Percentiles rank a stretch among this genome's conserved stretches.
Evolutionary conservation across 2,329 filamentous ascomycete species (phyloP).

Genomic region (Calonectria leucothoes): DNA sequence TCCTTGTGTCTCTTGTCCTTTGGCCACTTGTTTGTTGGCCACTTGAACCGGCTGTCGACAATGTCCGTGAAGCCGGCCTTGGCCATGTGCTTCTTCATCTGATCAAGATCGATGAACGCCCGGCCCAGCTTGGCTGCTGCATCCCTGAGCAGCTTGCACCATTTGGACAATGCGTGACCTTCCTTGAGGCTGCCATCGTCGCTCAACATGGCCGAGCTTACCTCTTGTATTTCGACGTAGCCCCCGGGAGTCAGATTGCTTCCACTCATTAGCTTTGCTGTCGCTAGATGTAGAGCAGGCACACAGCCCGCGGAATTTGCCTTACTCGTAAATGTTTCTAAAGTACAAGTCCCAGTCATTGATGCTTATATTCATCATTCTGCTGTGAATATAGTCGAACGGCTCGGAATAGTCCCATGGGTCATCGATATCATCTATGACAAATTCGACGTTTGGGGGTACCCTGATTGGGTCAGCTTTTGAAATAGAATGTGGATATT

Average conservation of each 20-base stretch:
- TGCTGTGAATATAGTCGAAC: constrained; percentile 27
- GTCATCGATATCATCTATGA: constrained; percentile 26
- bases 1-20: constrained; percentile 17
- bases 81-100: constrained; percentile 15
- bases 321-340: constrained; percentile 18
- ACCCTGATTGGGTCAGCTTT: constrained; percentile 11
- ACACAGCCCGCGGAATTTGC: accelerated
- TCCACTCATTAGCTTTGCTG: neutral
- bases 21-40: constrained; percentile 11
- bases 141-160: constrained; percentile 8
- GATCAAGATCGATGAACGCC: neutral
- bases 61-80: constrained; percentile 21
- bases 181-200: constrained; percentile 14
- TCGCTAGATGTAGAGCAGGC: neutral
- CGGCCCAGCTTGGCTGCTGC: constrained; percentile 7
- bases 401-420: constrained; percentile 21
- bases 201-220: neutral
- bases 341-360: constrained; percentile 19
- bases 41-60: constrained; percentile 19
- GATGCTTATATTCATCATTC: constrained; percentile 26
- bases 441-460: constrained; percentile 18
- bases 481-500: neutral
- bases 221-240: constrained; percentile 23
- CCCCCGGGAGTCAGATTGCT: constrained; percentile 21
- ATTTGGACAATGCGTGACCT: neutral